phyloP scores from a whole-genome alignment of 2,329 filamentous ascomycete species.

The Lecanicillium sp. region DNA sequence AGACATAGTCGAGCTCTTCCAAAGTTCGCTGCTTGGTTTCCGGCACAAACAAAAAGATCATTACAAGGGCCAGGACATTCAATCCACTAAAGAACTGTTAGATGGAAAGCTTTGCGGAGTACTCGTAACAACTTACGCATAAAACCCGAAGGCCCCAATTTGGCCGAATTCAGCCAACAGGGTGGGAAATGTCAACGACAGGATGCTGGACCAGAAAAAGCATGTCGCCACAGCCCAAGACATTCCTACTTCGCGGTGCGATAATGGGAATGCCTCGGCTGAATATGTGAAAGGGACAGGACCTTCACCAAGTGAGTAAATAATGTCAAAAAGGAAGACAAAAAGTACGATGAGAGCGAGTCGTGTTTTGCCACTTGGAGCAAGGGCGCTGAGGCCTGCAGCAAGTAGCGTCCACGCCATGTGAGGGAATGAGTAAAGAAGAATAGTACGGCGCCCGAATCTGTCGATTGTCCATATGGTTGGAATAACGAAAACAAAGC shows the following conservation, averaged over 20 bases:
- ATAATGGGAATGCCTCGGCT: conserved; percentile 53
- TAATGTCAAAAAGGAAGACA: conserved; percentile 54
- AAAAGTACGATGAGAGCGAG: conserved; percentile 50
- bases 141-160: conserved; percentile 30
- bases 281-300: conserved; percentile 51
- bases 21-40: conserved; percentile 36
- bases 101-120: too few relatives aligned
- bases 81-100: conserved; percentile 55
- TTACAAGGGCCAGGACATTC: conserved; percentile 51
- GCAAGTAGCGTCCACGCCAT: conserved; percentile 53
- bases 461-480: conserved; percentile 59
- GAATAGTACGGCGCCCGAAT: conserved; percentile 50
- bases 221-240: conserved; percentile 50
- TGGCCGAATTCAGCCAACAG: conserved; percentile 29
- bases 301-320: conserved; percentile 56
- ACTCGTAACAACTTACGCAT: too few relatives aligned
- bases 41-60: conserved; percentile 56
- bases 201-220: conserved; percentile 40
- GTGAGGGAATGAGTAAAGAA: conserved; percentile 56
- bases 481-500: conserved; percentile 56
- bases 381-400: conserved; percentile 5
- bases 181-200: conserved; percentile 39
- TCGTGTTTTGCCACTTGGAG: conserved; percentile 30
- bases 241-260: conserved; percentile 55
- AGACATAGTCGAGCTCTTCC: conserved; percentile 32